Evolutionary conservation across 306 rosid species (phyloP), one percentile per base, ranked within the genome.

Genomic region (Psophocarpus tetragonolobus): DNA sequence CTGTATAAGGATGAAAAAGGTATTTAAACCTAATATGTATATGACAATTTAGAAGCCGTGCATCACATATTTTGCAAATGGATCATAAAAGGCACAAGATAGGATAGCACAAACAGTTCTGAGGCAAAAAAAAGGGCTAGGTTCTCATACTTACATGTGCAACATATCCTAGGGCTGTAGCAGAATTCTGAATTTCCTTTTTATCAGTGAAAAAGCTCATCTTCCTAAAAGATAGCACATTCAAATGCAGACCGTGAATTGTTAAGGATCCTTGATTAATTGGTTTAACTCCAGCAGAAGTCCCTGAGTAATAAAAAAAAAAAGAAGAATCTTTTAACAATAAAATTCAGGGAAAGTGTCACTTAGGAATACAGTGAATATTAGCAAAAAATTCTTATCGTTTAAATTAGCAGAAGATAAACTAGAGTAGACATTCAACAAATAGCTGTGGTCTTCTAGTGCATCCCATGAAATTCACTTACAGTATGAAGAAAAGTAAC

Each of bases 111-210:
- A 14, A 75, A 56, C 50, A 78, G 39, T 69, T 69, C 41, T 48
- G 24, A 33, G 61, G 66, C 26, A 14, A 68, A 20, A 68, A 20
- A 74, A 62, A 33, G 8, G 30, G 32, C 15, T 48, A 58, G 82
- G 45, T 10, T 33, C 41, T 13, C 69, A 71, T 70, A 88, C 99
- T 82, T 83, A 95, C 99, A 57, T 95, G 98, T 20, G 91, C 94
- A 29, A 84, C 93, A 71, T 91, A 95, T 86, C 98, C 99, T 75
- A 95, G 85, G 84, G 98, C 91, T 67, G 97, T 88, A 81, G 99
- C 92, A 86, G 97, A 89, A 82, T 68, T 90, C 85, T 91, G 97
- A 79, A 87, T 88, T 84, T 90, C 98, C 87, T 91, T 95, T 87
- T 95, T 95, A 82, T 95, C 97, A 10, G 96, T 79, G 92, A 95